phyloP scores from a whole-genome alignment of 345 rosid species.

The Boechera stricta region DNA sequence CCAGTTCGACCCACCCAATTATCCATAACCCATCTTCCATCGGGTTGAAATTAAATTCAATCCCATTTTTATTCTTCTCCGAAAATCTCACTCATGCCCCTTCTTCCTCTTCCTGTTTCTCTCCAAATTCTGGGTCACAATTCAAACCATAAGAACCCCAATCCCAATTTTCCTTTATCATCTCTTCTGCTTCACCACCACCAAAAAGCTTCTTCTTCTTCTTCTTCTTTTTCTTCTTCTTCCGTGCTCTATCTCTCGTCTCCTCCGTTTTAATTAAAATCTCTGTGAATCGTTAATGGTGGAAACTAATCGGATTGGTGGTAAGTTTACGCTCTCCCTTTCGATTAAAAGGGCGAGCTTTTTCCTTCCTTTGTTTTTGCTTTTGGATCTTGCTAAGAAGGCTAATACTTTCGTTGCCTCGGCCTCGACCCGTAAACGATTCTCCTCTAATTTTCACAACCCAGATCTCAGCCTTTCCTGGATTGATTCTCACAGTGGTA shows the following conservation, averaged over 20 bases:
- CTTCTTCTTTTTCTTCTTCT: not conserved
- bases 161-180: too few species aligned
- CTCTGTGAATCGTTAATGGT: slow-evolving; percentile 65
- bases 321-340: slow-evolving; percentile 85
- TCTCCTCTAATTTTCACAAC: not conserved
- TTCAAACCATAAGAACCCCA: too few species aligned
- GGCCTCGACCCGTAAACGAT: slow-evolving; percentile 84
- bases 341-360: slow-evolving; percentile 81
- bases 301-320: slow-evolving; percentile 64
- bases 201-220: not conserved
- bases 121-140: too few species aligned
- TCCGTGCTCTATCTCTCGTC: not conserved
- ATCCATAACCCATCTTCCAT: too few species aligned
- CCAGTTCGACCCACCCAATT: too few species aligned
- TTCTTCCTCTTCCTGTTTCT: too few species aligned
- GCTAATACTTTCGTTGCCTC: slow-evolving; percentile 99
- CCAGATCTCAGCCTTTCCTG: not conserved
- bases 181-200: not conserved
- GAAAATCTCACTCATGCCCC: too few species aligned
- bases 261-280: not conserved
- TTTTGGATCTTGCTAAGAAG: slow-evolving; percentile 98
- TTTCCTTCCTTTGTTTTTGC: slow-evolving; percentile 62
- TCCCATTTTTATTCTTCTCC: too few species aligned
- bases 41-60: too few species aligned
- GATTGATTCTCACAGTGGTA: too few species aligned